These are phyloP conservation scores for Piper betle DNA, from an alignment of 164 flowering plant species.

Conservation along the genomic window DNA sequence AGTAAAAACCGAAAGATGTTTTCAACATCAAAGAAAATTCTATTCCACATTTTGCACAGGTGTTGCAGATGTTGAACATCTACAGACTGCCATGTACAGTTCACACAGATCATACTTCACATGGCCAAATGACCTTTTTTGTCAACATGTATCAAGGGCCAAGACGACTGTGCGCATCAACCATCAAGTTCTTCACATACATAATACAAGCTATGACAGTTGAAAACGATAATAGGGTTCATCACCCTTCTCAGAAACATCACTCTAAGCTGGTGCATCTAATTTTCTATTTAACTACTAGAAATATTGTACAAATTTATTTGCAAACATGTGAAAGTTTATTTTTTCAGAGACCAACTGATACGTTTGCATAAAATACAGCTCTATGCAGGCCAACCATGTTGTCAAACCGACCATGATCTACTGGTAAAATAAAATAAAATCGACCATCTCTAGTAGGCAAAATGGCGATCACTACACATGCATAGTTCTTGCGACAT, in stretches of 20 bases:
- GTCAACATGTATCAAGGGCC: constrained; percentile 13
- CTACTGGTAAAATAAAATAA: not conserved
- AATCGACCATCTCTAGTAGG: constrained; percentile 1
- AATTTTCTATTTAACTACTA: not conserved
- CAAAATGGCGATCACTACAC: constrained; percentile 19
- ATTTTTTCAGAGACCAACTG: not conserved
- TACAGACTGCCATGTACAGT: not conserved
- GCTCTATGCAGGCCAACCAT: constrained; percentile 3
- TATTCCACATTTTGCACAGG: constrained; percentile 18
- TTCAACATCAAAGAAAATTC: constrained; percentile 19
- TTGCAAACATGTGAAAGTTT: constrained; percentile 17
- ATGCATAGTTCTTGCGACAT: constrained; percentile 11
- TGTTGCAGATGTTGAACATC: not conserved
- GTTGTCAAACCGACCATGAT: not conserved
- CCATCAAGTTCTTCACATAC: no score
- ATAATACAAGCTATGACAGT: no score
- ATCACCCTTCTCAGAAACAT: not conserved
- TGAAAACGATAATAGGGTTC: no score
- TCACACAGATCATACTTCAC: not conserved
- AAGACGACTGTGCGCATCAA: no score
- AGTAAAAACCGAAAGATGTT: not conserved
- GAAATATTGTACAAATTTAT: constrained; percentile 12
- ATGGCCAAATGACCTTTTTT: constrained; percentile 16
- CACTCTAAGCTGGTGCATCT: constrained; percentile 6
- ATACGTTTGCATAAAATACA: not conserved